phyloP scores from a whole-genome alignment of 169 alveolate genomes.

The Eimeria maxima region DNA sequence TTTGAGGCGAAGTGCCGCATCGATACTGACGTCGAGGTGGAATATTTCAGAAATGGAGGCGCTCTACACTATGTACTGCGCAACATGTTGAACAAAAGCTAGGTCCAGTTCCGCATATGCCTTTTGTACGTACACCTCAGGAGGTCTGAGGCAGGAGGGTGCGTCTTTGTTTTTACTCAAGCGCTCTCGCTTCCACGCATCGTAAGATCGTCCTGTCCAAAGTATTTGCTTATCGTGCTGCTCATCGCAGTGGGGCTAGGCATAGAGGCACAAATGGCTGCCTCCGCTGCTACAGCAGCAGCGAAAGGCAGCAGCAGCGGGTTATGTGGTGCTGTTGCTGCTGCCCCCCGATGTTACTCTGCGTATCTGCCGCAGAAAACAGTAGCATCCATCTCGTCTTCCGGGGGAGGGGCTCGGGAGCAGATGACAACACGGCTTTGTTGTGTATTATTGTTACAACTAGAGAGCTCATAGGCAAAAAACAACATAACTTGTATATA shows the following conservation, averaged over 20 bases:
- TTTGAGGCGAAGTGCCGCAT: constrained; percentile 79
- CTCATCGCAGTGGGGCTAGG: background rate
- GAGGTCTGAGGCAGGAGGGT: background rate
- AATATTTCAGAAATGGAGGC: constrained; percentile 95
- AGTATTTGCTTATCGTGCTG: background rate
- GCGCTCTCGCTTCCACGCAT: background rate
- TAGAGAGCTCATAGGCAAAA: no score
- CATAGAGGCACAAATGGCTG: background rate
- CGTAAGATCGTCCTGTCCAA: background rate
- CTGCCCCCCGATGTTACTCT: background rate
- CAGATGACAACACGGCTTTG: background rate
- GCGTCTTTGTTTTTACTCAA: background rate
- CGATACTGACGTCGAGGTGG: constrained; percentile 91
- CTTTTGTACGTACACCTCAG: background rate
- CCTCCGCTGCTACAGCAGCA: background rate
- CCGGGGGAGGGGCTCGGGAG: background rate
- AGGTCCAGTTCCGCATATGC: background rate
- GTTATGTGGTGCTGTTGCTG: background rate
- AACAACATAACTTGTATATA: no score
- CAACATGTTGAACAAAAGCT: constrained; percentile 86
- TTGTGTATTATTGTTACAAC: background rate
- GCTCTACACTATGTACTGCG: constrained; percentile 94
- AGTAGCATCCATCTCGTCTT: background rate
- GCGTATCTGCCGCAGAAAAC: background rate
- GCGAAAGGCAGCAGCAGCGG: background rate